Percentiles rank a stretch among this genome's conserved stretches.
Evolutionary conservation across 345 rosid genomes (phyloP).

Genomic region (Eucalyptus pauciflora): DNA sequence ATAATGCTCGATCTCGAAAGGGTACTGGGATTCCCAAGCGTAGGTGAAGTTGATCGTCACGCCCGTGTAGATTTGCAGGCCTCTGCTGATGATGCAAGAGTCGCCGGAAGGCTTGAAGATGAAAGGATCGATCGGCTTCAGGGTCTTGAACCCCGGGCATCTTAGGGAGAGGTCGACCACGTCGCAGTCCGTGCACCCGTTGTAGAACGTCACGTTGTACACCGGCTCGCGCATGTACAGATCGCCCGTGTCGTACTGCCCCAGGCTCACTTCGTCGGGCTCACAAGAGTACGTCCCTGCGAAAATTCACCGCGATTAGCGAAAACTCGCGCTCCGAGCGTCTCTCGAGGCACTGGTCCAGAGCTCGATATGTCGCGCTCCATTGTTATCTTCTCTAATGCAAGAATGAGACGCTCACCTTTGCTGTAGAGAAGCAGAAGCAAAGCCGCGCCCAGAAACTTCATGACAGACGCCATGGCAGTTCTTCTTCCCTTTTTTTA

Average conservation of each 20-base stretch:
- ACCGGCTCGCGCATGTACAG: neutral
- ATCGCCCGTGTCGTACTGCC: neutral
- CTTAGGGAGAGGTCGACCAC: neutral
- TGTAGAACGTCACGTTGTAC: neutral
- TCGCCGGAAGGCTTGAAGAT: neutral
- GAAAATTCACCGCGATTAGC: fast-evolving
- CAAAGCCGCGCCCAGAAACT: neutral
- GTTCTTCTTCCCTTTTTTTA: neutral
- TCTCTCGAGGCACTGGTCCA: neutral
- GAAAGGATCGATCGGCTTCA: neutral
- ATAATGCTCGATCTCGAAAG: neutral
- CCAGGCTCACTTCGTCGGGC: neutral
- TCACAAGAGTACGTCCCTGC: neutral
- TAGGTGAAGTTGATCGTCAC: neutral
- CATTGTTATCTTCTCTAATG: neutral
- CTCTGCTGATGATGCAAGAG: neutral
- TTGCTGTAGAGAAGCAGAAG: neutral
- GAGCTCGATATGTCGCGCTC: neutral
- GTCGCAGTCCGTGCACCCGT: neutral
- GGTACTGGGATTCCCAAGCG: neutral
- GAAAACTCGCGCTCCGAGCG: neutral
- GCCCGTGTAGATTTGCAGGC: neutral
- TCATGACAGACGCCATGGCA: neutral
- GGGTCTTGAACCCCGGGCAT: neutral
- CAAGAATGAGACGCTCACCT: neutral